A percentile compares a stretch with the other conserved stretches of the same genome.
These are phyloP conservation scores for Penicillium riverlandense DNA, from an alignment of 495 filamentous ascomycete species.

Conservation along the genomic window DNA sequence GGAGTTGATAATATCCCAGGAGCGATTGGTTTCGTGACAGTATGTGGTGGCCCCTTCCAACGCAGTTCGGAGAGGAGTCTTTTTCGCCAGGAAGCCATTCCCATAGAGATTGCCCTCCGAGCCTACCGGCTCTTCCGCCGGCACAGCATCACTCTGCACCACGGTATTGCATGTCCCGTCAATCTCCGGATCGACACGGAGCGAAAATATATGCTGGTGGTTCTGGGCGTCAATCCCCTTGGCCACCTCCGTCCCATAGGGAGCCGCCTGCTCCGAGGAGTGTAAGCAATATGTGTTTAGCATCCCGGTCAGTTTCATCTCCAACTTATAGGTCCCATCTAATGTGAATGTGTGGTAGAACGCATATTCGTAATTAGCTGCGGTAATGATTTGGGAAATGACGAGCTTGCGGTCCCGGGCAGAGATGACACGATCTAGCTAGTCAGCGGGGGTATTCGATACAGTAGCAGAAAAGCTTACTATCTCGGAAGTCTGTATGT, in stretches of 20 bases:
- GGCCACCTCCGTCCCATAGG: conserved; percentile 42
- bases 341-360: conserved; percentile 47
- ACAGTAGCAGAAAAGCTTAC: conserved; percentile 1
- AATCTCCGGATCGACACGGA: conserved; percentile 48
- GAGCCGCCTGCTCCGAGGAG: conserved; percentile 34
- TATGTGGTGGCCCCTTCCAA: conserved; percentile 34
- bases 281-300: conserved; percentile 40
- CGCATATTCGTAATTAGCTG: conserved; percentile 58
- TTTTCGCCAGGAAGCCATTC: conserved; percentile 41
- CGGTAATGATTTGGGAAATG: conserved; percentile 56
- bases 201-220: conserved; percentile 48
- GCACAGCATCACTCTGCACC: conserved; percentile 40
- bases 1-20: conserved; percentile 44
- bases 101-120: conserved; percentile 36
- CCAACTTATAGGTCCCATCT: conserved; percentile 42
- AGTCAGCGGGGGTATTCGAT: no score
- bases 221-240: conserved; percentile 41
- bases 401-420: conserved; percentile 65
- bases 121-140: conserved; percentile 18
- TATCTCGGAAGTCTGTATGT: conserved; percentile 74
- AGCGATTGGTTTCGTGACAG: conserved; percentile 37
- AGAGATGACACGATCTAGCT: conserved; percentile 45
- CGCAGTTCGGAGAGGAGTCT: conserved; percentile 34
- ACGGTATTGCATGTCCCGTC: conserved; percentile 45
- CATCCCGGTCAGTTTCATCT: conserved; percentile 41